Evolutionary conservation across 306 rosid species (phyloP).

Genomic region (Adenanthera pavonina): DNA sequence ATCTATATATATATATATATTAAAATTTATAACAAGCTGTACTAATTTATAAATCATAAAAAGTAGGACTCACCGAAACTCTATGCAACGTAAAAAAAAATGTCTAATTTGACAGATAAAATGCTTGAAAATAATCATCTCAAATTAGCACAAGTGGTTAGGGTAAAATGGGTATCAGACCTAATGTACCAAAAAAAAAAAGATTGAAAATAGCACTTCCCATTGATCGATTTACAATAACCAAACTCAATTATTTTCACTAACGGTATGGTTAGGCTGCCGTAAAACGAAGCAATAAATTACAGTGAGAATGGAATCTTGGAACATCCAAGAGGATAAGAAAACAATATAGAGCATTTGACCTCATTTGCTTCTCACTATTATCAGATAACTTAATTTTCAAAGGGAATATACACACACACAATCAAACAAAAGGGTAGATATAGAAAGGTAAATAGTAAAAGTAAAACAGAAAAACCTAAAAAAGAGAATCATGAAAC

Average conservation of each 20-base stretch:
- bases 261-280: constrained; percentile 21
- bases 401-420: constrained; percentile 49
- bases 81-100: too few species aligned
- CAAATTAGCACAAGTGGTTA: too few species aligned
- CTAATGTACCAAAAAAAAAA: too few species aligned
- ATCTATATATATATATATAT: too few species aligned
- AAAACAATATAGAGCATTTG: constrained; percentile 14
- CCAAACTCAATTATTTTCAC: constrained; percentile 28
- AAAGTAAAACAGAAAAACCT: constrained; percentile 13
- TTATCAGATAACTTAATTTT: constrained; percentile 43
- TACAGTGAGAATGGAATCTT: constrained; percentile 32
- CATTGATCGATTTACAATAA: constrained; percentile 1
- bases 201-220: not conserved
- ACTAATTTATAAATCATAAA: too few species aligned
- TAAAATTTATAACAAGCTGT: too few species aligned
- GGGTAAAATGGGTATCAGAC: too few species aligned
- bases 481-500: constrained; percentile 50
- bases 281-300: constrained; percentile 20
- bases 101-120: not conserved
- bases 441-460: not conserved
- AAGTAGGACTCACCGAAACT: too few species aligned
- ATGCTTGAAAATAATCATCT: not conserved
- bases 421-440: not conserved
- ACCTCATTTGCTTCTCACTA: constrained; percentile 33
- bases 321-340: not conserved